Conservation (phyloP, 352 stramenopile genomes). For the Pythium utonaiense region DNA sequence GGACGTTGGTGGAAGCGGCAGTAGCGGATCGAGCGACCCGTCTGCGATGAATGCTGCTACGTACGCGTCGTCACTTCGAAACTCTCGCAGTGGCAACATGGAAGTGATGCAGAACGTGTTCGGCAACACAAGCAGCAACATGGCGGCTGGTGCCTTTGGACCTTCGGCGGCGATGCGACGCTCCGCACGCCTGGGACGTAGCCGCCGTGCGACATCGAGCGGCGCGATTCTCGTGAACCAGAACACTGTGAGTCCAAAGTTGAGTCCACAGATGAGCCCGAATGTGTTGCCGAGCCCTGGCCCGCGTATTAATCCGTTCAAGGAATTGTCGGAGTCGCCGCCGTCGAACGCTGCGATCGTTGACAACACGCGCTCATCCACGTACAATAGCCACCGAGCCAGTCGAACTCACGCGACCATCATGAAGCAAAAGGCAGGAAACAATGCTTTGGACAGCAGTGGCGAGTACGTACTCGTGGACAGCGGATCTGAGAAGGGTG, state of each 20-base stretch:
- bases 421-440: conserved; percentile 14
- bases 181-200: conserved; percentile 47
- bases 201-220: conserved; percentile 53
- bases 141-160: conserved; percentile 15
- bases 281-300: conserved; percentile 51
- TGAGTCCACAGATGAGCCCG: conserved; percentile 70
- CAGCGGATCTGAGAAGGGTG: conserved; percentile 31
- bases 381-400: background rate
- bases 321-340: conserved; percentile 44
- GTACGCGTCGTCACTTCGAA: conserved; percentile 31
- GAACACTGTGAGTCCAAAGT: conserved; percentile 42
- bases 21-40: conserved; percentile 15
- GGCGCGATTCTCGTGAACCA: conserved; percentile 30
- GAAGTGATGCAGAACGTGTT: conserved; percentile 69
- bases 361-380: background rate
- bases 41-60: conserved; percentile 19
- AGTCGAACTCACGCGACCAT: conserved; percentile 9
- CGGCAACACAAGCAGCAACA: conserved; percentile 40
- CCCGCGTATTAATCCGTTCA: conserved; percentile 74
- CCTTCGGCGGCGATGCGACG: conserved; percentile 38
- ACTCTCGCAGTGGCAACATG: conserved; percentile 55
- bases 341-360: conserved; percentile 19
- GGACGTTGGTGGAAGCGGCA: background rate
- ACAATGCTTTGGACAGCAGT: conserved; percentile 44
- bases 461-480: conserved; percentile 69